Evolutionary conservation across 1,284 basidiomycete genomes (phyloP), one percentile per base, ranked within the genome.

Genomic region (Irpex lacteus): DNA sequence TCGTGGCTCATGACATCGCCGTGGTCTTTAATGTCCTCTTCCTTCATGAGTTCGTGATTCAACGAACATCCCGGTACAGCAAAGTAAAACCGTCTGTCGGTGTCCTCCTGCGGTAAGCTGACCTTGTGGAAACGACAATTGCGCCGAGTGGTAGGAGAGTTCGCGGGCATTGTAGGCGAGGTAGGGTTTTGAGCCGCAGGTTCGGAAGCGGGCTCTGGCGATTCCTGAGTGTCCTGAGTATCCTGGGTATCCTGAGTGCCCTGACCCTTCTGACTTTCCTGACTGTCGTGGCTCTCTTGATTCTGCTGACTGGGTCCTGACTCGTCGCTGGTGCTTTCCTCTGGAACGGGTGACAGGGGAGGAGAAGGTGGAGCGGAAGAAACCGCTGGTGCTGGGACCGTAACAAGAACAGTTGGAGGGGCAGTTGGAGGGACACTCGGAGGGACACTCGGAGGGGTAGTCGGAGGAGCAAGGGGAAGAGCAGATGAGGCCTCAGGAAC

Each of bases 51-150:
- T 66, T 85, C 81, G 34, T 68, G 68, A 67, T 89, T 80, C 53
- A 90, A 78, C 15, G 87, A 84, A 67, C 88, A 90, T 1, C 87
- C 87, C 0, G 88, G 88, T 7, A 89, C 85, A 26, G 88, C 78
- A 74, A 90, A 90, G 67, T 68, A 81, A 13, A 86, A 73, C 8
- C 82, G 81, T 34, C 78, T 79, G 1, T 82, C 82, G 52, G 77
- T 76, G 64, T 85, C 83, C 59, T 81, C 80, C 40, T 76, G 77
- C 0, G 86, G 86, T 13, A 90, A 70, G 67, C 85, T 87, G 70
- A 90, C 85, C 64, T 82, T 85, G 70, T 86, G 87, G 73, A 85
- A 90, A 49, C 84, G 82, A 66, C 88, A 90, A 63, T 88, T 82
- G 2, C 88, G 88, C 4, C 88, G 82, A 13, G 79, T 80, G 19